phyloP scores from a whole-genome alignment of 1,284 basidiomycete species.

The Austroboletus novae-zelandiae region DNA sequence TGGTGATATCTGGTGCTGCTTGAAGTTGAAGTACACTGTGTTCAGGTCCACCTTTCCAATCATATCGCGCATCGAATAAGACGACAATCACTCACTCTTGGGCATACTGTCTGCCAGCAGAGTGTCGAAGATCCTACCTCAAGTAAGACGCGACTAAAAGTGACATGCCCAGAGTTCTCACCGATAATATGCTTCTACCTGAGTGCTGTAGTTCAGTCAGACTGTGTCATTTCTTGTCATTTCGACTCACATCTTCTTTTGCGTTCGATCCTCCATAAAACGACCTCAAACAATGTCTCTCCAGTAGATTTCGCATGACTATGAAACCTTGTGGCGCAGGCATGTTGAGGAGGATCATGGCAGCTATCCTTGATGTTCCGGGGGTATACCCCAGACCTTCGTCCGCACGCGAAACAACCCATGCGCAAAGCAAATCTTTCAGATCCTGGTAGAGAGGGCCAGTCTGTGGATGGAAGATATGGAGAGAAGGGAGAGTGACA shows the following conservation, averaged over 20 bases:
- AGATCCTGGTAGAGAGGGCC: conserved; percentile 88
- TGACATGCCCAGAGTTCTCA: conserved; percentile 20
- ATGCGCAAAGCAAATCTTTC: conserved; percentile 85
- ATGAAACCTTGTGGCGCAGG: conserved; percentile 78
- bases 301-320: conserved; percentile 85
- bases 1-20: conserved; percentile 85
- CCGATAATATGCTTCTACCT: conserved; percentile 81
- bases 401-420: conserved; percentile 88
- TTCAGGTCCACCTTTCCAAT: conserved; percentile 2
- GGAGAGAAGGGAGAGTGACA: conserved; percentile 81
- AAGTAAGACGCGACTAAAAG: conserved; percentile 15
- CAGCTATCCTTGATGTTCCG: conserved; percentile 74
- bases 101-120: conserved; percentile 92
- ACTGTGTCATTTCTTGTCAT: conserved; percentile 15
- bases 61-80: conserved; percentile 1
- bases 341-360: conserved; percentile 90
- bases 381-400: conserved; percentile 79
- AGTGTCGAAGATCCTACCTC: conserved; percentile 84
- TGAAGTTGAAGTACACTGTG: conserved; percentile 92
- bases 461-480: conserved; percentile 76
- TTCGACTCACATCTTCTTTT: conserved; percentile 73
- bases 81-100: conserved; percentile 60
- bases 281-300: conserved; percentile 81
- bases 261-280: conserved; percentile 75
- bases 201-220: conserved; percentile 27